Conservation (phyloP, 345 rosid genomes). For the Gossypium longicalyx region DNA sequence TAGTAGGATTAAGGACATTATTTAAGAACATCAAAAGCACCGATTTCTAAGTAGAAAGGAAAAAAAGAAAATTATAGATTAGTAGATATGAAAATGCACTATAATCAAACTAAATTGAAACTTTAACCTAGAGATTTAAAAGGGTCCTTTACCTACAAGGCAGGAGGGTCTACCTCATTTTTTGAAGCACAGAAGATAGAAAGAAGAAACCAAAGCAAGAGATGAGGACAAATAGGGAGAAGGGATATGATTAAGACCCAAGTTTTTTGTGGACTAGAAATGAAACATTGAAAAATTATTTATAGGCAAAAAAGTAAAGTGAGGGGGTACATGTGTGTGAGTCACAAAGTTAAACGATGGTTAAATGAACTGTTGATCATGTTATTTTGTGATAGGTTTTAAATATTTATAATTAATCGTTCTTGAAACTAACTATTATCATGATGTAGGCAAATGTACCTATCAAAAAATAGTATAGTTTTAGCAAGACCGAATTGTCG, state of each 20-base stretch:
- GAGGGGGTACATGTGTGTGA: not conserved
- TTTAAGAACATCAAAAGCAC: not conserved
- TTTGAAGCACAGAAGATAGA: conserved; percentile 3
- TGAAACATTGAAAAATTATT: conserved; percentile 16
- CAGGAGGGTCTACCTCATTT: not conserved
- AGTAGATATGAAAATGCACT: not conserved
- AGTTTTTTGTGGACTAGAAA: not conserved
- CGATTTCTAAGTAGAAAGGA: not conserved
- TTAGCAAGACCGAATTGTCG: no score
- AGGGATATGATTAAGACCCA: not conserved
- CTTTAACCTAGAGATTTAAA: not conserved
- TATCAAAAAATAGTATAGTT: no score
- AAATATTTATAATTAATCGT: no score
- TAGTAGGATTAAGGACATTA: not conserved
- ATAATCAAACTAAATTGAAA: not conserved
- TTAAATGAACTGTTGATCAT: no score
- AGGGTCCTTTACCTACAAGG: not conserved
- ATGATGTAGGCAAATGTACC: no score
- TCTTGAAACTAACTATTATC: no score
- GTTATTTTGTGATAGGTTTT: no score
- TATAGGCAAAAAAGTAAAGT: not conserved
- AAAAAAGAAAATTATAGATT: not conserved
- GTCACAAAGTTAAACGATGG: not conserved
- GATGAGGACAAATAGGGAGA: not conserved
- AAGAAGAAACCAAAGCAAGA: not conserved